Evolutionary conservation across 192 early-diverging fungal species (phyloP).

Genomic region (Geosiphon pyriformis): DNA sequence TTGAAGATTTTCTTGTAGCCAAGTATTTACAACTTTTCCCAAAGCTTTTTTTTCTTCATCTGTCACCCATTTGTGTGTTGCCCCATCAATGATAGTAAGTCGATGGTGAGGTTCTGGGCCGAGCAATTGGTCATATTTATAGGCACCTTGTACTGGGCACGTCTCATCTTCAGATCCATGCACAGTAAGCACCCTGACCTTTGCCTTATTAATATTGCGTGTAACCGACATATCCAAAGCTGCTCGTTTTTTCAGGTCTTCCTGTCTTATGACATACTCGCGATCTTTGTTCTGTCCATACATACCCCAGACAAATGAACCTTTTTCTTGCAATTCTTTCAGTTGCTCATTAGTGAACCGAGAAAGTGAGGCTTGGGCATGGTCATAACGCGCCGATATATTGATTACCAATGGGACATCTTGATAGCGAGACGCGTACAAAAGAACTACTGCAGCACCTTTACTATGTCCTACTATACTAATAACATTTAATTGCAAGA

Average conservation of each 20-base stretch:
- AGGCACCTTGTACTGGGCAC: conserved; percentile 42
- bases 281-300: conserved; percentile 31
- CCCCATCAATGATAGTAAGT: conserved; percentile 19
- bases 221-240: conserved; percentile 44
- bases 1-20: conserved; percentile 8
- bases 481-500: conserved; percentile 19
- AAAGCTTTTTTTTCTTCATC: not conserved
- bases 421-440: conserved; percentile 42
- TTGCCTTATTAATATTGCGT: conserved; percentile 33
- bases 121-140: conserved; percentile 38
- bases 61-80: conserved; percentile 5
- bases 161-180: conserved; percentile 43
- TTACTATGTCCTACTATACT: conserved; percentile 50
- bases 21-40: not conserved
- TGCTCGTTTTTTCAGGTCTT: conserved; percentile 32
- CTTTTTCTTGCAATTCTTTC: conserved; percentile 29
- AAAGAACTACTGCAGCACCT: conserved; percentile 43
- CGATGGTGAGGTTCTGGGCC: conserved; percentile 16
- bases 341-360: conserved; percentile 44
- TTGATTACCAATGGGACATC: conserved; percentile 36
- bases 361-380: conserved; percentile 34
- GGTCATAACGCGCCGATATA: conserved; percentile 46
- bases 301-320: conserved; percentile 44
- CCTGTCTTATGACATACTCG: conserved; percentile 18
- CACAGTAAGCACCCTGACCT: conserved; percentile 39